Evolutionary conservation across 1,284 basidiomycete species (phyloP), one percentile per base, ranked within the genome.

Genomic region (Tetrapyrgos nigripes): DNA sequence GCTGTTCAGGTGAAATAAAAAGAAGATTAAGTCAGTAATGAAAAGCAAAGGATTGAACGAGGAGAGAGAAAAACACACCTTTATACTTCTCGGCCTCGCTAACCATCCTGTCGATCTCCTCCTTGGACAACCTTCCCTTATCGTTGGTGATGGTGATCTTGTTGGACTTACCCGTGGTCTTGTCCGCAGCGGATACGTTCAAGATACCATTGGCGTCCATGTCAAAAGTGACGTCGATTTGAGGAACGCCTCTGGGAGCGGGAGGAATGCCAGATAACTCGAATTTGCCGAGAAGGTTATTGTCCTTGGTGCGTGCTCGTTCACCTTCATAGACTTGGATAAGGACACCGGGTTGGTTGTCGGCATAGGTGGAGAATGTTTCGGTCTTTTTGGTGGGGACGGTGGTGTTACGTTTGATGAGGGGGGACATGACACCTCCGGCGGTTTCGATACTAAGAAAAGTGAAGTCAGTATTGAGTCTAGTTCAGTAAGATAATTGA

Each of bases 381-480:
- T 98, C 94, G 24, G 95, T 95, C 85, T 98, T 98, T 85, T 98
- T 98, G 73, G 97, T 98, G 52, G 97, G 97, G 68, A 99, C 93
- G 56, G 95, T 97, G 67, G 97, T 98, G 87, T 99, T 99, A 66
- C 96, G 91, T 82, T 95, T 96, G 85, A 98, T 98, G 69, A 99
- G 88, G 40, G 94, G 87, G 49, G 94, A 97, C 91, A 98, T 96
- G 76, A 98, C 96, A 90, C 97, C 97, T 79, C 97, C 97, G 68
- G 96, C 93, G 57, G 96, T 98, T 84, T 98, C 97, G 74, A 99
- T 98, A 88, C 73, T 97, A 73, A 95, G 90, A n/a, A 40, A 40
- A 6, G 4, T n/a, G n/a, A 96, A 93, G 17, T 40, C 17, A 40
- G 19, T 40, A 40, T 17, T 9, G 19, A 40, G 31, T 14, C 37